Base-by-base conservation (phyloP, 164 flowering plant species). In the Sedum album region DNA sequence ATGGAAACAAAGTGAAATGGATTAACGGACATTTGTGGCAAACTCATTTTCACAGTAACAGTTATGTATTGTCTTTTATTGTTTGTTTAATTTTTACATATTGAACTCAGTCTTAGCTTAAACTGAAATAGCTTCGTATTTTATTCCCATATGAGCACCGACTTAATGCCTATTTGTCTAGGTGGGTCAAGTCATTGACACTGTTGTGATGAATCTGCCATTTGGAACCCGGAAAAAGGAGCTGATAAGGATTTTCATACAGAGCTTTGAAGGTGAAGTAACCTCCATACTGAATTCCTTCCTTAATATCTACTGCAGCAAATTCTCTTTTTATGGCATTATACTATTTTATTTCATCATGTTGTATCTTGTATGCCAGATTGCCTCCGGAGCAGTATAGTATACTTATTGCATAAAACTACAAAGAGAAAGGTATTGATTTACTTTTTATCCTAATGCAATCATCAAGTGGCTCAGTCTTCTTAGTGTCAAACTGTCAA, bases 371-470 rank as follows among this genome's bases (percentile, higher is more conserved):
- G n/a, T n/a, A n/a, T 71, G 9, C 42, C 84, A 92, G 97, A 79
- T 90, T 77, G 90, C 97, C 60, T 84, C 94, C 60, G 79, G 73
- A 76, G 96, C 97, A n/a, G n/a, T n/a, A n/a, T n/a, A 36, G 99
- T 95, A 72, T 92, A 95, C 83, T 95, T 97, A 18, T 78, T 92
- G 82, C 99, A 95, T 70, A 95, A 90, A 78, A 85, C 94, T 48
- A 76, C 97, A 25, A 95, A 97, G 62, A 90, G 99, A 84, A 97
- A 94, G 41, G 98, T 91, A 78, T 38, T 38, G 41, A 85, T 85
- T 79, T 6, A 17, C 3, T 3, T 17, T 48, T 48, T 48, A 48
- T 60, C 44, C 23, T 0, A 30, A 51, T 11, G 31, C 14, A 53
- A 53, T 21, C 14, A 53, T 23, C 60, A 23, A 53, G 11, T 53